phyloP scores from a whole-genome alignment of 805 yeast genomes.

The Myxozyma vanderwaltii region DNA sequence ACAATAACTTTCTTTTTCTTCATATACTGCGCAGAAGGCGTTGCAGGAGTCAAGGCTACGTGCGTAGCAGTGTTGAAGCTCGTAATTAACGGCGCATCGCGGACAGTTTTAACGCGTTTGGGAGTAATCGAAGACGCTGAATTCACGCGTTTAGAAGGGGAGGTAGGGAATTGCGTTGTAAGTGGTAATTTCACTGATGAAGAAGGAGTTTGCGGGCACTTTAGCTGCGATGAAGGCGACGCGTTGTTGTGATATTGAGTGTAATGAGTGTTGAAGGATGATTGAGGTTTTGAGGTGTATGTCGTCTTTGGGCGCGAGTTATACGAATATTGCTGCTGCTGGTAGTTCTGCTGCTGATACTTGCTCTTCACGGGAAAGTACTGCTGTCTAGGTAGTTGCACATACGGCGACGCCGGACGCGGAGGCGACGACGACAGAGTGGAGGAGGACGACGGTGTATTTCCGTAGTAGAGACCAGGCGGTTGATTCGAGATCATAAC shows the following conservation, averaged over 20 bases:
- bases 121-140: not conserved
- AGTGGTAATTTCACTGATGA: not conserved
- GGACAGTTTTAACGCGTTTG: constrained; percentile 1
- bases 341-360: not conserved
- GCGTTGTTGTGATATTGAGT: not conserved
- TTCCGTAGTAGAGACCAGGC: not conserved
- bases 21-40: not conserved
- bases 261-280: not conserved
- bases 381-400: not conserved
- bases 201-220: too few species aligned
- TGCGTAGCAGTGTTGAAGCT: not conserved
- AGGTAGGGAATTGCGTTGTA: constrained; percentile 2
- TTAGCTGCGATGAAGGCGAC: not conserved
- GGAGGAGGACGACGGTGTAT: constrained; percentile 15
- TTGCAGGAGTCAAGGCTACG: not conserved
- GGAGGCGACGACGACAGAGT: constrained; percentile 20
- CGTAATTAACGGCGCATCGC: not conserved
- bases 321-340: not conserved
- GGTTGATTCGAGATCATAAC: not conserved
- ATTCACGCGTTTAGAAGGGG: constrained; percentile 8
- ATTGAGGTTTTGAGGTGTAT: not conserved
- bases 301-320: not conserved
- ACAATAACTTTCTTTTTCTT: constrained; percentile 22
- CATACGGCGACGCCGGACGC: constrained; percentile 13
- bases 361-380: not conserved